phyloP scores from a whole-genome alignment of 2,329 filamentous ascomycete genomes.

The Aspergillus quadrilineatus region DNA sequence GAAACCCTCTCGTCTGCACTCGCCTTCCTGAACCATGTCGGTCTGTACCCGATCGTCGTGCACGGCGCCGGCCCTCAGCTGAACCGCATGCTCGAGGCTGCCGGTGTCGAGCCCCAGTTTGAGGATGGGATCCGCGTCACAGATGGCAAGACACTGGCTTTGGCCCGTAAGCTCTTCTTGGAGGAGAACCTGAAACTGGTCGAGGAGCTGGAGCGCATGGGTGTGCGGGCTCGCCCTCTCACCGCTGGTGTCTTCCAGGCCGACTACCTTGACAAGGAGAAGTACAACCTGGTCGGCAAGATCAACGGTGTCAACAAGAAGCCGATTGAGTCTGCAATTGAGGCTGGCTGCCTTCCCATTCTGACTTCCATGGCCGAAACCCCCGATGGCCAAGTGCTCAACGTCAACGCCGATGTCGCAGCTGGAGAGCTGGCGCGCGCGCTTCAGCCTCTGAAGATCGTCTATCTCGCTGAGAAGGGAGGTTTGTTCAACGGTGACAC shows the following conservation, averaged over 20 bases:
- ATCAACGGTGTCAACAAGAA: conserved; percentile 88
- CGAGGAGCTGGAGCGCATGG: conserved; percentile 83
- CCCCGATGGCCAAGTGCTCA: conserved; percentile 84
- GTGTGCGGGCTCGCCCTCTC: conserved; percentile 83
- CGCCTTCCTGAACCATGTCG: conserved; percentile 90
- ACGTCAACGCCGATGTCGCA: conserved; percentile 96
- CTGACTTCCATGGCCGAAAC: conserved; percentile 96
- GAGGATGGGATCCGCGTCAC: conserved; percentile 96
- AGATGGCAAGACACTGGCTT: conserved; percentile 87
- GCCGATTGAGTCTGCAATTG: conserved; percentile 87
- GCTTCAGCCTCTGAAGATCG: conserved; percentile 91
- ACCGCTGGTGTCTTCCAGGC: conserved; percentile 87
- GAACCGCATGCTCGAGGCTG: conserved; percentile 84
- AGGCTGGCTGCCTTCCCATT: conserved; percentile 86
- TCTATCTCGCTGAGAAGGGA: conserved; percentile 98
- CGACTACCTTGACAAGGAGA: conserved; percentile 93
- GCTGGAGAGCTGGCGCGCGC: conserved; percentile 87
- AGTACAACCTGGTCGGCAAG: conserved; percentile 93
- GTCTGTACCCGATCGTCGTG: conserved; percentile 90
- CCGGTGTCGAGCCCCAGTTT: conserved; percentile 91
- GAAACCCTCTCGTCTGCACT: conserved; percentile 87
- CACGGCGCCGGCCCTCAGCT: conserved; percentile 94
- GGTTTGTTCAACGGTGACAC: conserved; percentile 90
- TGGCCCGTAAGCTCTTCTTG: conserved; percentile 89
- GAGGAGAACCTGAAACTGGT: conserved; percentile 94